These are phyloP conservation scores for Straminergon stramineum DNA, from an alignment of 225 moss, liverwort and hornwort species.

Conservation along the genomic window DNA sequence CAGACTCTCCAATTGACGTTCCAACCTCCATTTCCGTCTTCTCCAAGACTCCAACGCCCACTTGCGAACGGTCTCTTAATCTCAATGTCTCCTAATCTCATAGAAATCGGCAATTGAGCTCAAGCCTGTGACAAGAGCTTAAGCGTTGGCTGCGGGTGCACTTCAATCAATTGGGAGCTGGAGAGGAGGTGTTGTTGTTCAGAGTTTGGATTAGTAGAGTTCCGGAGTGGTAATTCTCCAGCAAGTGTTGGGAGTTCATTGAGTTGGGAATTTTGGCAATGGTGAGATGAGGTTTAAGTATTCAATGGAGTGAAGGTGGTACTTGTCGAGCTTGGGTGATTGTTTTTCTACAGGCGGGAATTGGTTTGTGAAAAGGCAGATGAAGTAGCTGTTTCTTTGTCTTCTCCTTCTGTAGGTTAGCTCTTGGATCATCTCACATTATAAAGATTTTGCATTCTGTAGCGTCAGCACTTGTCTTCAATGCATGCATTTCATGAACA, in stretches of 20 bases:
- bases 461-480: neutral
- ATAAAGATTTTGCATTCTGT: neutral
- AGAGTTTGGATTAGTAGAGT: neutral
- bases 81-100: no score
- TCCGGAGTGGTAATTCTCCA: neutral
- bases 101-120: neutral
- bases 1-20: neutral
- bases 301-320: neutral
- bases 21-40: neutral
- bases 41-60: neutral
- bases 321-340: neutral
- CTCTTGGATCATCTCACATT: neutral
- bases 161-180: no score
- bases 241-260: neutral
- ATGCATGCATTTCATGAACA: neutral
- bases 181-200: neutral
- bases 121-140: neutral
- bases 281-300: neutral
- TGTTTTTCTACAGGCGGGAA: neutral
- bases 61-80: neutral
- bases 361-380: neutral
- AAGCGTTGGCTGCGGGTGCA: no score
- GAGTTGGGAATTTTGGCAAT: no score
- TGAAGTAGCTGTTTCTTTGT: neutral
- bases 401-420: neutral